Conservation (phyloP, 2,329 filamentous ascomycete genomes). For the Thelonectria blattea region DNA sequence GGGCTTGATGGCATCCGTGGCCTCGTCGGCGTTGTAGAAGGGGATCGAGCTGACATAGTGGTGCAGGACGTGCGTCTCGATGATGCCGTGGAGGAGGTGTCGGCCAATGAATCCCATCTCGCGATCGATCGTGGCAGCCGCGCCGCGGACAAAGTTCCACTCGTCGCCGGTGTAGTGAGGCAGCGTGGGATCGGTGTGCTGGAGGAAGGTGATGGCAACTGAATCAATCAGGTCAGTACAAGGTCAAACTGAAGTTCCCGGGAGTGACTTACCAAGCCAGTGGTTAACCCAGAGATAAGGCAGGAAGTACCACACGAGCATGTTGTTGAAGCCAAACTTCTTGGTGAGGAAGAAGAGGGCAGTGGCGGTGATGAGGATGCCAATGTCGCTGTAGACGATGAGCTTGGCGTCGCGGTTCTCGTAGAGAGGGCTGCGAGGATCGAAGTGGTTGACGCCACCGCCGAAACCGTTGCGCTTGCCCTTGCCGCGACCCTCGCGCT, state of each 20-base stretch:
- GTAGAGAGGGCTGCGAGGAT: conserved; percentile 85
- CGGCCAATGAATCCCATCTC: conserved; percentile 97
- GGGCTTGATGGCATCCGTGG: conserved; percentile 89
- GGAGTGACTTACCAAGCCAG: conserved; percentile 80
- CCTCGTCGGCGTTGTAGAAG: conserved; percentile 96
- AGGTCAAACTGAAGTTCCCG: not conserved
- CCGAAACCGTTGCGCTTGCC: conserved; percentile 87
- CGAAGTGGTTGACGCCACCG: conserved; percentile 93
- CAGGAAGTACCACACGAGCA: conserved; percentile 92
- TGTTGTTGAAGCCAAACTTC: conserved; percentile 82
- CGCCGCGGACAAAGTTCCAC: conserved; percentile 94
- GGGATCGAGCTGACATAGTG: conserved; percentile 97
- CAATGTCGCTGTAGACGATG: conserved; percentile 86
- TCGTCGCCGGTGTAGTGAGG: conserved; percentile 87
- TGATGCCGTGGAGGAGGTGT: conserved; percentile 89
- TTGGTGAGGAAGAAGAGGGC: conserved; percentile 73
- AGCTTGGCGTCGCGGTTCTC: conserved; percentile 89
- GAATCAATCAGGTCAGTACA: conserved; percentile 37
- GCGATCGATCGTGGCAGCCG: conserved; percentile 93
- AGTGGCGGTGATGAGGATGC: conserved; percentile 67
- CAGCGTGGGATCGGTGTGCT: conserved; percentile 93
- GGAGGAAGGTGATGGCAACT: conserved; percentile 97
- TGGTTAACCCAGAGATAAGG: conserved; percentile 99
- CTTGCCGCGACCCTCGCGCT: conserved; percentile 89
- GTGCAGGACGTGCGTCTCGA: conserved; percentile 97